Base-by-base conservation (phyloP, 2,329 filamentous ascomycete species). In the Sporothrix schenckii region DNA sequence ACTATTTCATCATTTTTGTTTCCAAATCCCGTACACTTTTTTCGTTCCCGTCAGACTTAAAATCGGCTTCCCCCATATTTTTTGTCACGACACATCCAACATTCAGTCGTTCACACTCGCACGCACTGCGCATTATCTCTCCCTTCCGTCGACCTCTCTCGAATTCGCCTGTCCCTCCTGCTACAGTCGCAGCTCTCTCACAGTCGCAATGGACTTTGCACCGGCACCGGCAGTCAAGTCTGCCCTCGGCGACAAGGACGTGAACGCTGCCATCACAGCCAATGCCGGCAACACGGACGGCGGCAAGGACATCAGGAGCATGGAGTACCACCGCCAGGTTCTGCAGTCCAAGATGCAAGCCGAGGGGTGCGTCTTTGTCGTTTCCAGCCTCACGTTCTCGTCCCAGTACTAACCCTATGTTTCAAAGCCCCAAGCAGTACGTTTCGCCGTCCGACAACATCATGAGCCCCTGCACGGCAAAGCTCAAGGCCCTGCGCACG, bases 401-500 rank as follows among this genome's bases (percentile, higher is more conserved):
- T 44, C 19, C 9, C 27, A 10, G 27, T 3, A 34, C 41, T 63
- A 27, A 71, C 39, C 7, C n/a, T 49, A 19, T 3, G 9, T 54
- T n/a, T 16, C 7, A 6, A 66, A 77, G 75, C 61, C 75, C 74
- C 73, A 78, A 75, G 72, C 76, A 74, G 75, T 94, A 94, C 81
- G 84, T 94, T 79, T 94, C 91, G 21, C 92, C 92, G 2, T 94
- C 91, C n/a, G 92, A 96, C 80, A 89, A 88, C 81, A 94, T 96
- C 83, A 92, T 93, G 89, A 93, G 91, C 76, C 92, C 92, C 49
- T 93, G 92, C 80, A 91, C 90, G 21, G 90, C 91, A 80, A 95
- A 95, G 85, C 87, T 95, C 76, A 91, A 86, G 73, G 90, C 91
- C 53, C 88, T 94, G 80, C 91, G 92, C 81, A 92, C 88, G 82